A percentile compares a stretch with the other conserved stretches of the same genome.
phyloP scores from a whole-genome alignment of 2,329 filamentous ascomycete species.

The Monilinia fructicola region DNA sequence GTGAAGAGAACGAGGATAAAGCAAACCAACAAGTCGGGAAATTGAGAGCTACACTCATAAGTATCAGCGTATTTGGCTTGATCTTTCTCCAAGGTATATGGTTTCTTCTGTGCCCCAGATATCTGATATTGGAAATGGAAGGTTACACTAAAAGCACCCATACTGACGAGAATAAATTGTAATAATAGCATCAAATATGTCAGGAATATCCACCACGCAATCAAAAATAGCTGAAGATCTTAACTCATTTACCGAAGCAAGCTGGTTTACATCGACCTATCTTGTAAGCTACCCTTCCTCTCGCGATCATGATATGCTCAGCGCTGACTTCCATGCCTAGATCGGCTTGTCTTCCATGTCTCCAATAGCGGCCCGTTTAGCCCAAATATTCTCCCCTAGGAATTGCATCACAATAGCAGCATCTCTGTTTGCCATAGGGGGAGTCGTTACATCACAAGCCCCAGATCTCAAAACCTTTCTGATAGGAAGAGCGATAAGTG shows the following conservation, averaged over 20 bases:
- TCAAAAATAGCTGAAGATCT: conserved; percentile 73
- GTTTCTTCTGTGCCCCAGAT: not conserved
- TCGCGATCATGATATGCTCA: not conserved
- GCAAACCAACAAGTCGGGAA: conserved; percentile 38
- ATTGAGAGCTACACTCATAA: conserved; percentile 47
- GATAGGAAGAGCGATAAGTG: conserved; percentile 65
- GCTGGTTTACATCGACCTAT: conserved; percentile 81
- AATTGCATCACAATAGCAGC: conserved; percentile 63
- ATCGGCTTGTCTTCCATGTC: conserved; percentile 59
- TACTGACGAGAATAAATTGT: conserved; percentile 10
- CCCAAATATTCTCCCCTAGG: conserved; percentile 70
- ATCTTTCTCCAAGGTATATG: conserved; percentile 59
- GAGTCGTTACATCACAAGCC: conserved; percentile 63
- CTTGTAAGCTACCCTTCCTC: conserved; percentile 47
- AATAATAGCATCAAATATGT: conserved; percentile 60
- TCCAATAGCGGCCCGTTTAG: conserved; percentile 69
- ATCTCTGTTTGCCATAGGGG: conserved; percentile 58
- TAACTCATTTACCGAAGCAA: conserved; percentile 68
- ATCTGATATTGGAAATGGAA: not conserved
- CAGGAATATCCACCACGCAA: conserved; percentile 78
- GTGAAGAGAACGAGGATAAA: conserved; percentile 39
- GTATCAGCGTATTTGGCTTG: conserved; percentile 54
- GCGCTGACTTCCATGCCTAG: conserved; percentile 39
- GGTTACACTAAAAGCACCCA: not conserved
- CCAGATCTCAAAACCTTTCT: conserved; percentile 62